phyloP scores from a whole-genome alignment of 176 grass and related monocot genomes.

The Eragrostis curvula region DNA sequence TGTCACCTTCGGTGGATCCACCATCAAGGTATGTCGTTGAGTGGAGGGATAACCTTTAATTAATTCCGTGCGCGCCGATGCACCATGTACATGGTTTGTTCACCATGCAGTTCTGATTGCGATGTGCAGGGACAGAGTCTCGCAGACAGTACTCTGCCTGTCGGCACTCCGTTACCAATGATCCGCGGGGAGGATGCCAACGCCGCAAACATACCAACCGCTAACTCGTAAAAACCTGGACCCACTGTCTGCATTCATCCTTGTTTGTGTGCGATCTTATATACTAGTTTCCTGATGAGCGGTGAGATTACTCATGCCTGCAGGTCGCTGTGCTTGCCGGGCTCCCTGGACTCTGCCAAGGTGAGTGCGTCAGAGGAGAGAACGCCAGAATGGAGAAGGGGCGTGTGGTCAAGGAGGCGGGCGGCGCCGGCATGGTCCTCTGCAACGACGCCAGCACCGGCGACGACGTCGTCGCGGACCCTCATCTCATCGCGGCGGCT shows the following conservation, averaged over 20 bases:
- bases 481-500: slow-evolving; percentile 59
- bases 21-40: slow-evolving; percentile 40
- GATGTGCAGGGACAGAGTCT: slow-evolving; percentile 70
- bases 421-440: slow-evolving; percentile 68
- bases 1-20: slow-evolving; percentile 14
- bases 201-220: not conserved
- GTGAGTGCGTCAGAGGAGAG: slow-evolving; percentile 59
- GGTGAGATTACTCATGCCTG: not conserved
- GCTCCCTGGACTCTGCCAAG: slow-evolving; percentile 55
- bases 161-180: slow-evolving; percentile 32
- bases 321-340: slow-evolving; percentile 59
- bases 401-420: slow-evolving; percentile 52
- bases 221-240: slow-evolving; percentile 41
- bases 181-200: slow-evolving; percentile 58
- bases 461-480: slow-evolving; percentile 40
- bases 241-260: too few species aligned
- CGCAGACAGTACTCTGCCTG: slow-evolving; percentile 24
- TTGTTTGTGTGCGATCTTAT: not conserved
- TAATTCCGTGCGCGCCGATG: not conserved
- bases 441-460: slow-evolving; percentile 45
- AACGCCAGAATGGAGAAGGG: slow-evolving; percentile 55
- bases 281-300: not conserved
- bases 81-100: not conserved
- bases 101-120: not conserved
- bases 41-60: not conserved